These are phyloP conservation scores for Auxenochlorella pyrenoidosa DNA, from an alignment of 139 green algal species.

Conservation along the genomic window DNA sequence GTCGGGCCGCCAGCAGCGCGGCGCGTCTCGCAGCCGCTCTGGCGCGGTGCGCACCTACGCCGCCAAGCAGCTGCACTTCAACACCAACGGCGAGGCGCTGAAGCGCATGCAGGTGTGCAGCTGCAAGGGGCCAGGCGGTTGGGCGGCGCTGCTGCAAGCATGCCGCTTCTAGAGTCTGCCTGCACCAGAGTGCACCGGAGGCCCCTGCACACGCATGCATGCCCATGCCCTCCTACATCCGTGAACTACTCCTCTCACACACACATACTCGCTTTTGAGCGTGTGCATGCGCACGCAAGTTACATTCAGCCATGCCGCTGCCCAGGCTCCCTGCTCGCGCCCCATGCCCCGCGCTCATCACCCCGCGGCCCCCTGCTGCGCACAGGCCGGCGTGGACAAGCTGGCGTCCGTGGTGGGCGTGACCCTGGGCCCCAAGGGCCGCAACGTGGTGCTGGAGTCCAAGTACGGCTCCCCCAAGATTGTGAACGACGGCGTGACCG, in stretches of 20 bases:
- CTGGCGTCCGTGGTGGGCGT: slow-evolving; percentile 98
- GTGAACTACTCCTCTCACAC: too few species aligned
- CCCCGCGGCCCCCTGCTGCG: too few species aligned
- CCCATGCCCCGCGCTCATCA: too few species aligned
- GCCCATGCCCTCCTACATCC: too few species aligned
- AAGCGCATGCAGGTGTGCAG: slow-evolving; percentile 86
- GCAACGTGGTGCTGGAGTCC: slow-evolving; percentile 99
- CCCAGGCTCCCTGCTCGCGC: too few species aligned
- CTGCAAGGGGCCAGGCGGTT: neutral
- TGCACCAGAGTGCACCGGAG: too few species aligned
- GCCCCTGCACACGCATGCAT: too few species aligned
- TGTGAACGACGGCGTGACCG: slow-evolving; percentile 98
- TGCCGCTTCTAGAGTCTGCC: neutral
- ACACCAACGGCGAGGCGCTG: slow-evolving; percentile 95
- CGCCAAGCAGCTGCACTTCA: slow-evolving; percentile 99
- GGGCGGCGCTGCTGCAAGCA: neutral
- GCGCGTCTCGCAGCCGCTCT: neutral
- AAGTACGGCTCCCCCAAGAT: slow-evolving; percentile 99
- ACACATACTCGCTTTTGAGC: too few species aligned
- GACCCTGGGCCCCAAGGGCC: slow-evolving; percentile 98
- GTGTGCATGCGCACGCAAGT: too few species aligned
- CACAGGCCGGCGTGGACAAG: slow-evolving; percentile 95
- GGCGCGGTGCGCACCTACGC: slow-evolving; percentile 48
- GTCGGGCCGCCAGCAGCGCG: neutral
- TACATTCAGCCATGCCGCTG: too few species aligned